phyloP scores from a whole-genome alignment of 768 basidiomycete species.

The Lactarius vividus region DNA sequence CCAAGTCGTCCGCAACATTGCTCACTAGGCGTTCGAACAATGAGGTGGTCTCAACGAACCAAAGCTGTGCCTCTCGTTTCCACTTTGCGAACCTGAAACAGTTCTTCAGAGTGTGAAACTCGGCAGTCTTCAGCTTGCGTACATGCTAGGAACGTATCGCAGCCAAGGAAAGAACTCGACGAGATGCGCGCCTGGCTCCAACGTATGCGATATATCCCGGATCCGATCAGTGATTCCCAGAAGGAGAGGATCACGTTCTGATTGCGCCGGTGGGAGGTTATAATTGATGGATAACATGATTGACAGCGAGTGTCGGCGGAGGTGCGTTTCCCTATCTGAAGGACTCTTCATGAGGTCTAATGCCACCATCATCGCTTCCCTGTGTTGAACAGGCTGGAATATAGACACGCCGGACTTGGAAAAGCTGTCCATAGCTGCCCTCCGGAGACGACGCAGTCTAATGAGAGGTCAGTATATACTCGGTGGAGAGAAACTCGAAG shows the following conservation, averaged over 20 bases:
- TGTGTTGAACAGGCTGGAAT: slow-evolving; percentile 34
- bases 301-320: slow-evolving; percentile 25
- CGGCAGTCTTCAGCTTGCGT: neutral
- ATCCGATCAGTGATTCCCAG: neutral
- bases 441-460: slow-evolving; percentile 31
- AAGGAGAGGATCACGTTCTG: slow-evolving; percentile 8
- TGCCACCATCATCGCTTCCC: slow-evolving; percentile 35
- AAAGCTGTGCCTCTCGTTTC: no score
- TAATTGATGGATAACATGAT: slow-evolving; percentile 30
- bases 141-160: neutral
- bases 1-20: no score
- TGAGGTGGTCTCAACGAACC: no score
- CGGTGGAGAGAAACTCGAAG: neutral
- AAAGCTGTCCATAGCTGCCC: slow-evolving; percentile 28
- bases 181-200: neutral
- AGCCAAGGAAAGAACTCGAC: neutral
- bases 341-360: slow-evolving; percentile 33
- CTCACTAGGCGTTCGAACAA: no score
- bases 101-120: no score
- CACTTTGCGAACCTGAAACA: no score
- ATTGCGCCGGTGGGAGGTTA: slow-evolving; percentile 9
- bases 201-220: neutral
- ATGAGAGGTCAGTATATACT: neutral
- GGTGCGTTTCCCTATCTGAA: slow-evolving; percentile 29
- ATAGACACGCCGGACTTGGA: slow-evolving; percentile 30